Base-by-base conservation (phyloP, 345 rosid genomes). In the Lumnitzera racemosa region DNA sequence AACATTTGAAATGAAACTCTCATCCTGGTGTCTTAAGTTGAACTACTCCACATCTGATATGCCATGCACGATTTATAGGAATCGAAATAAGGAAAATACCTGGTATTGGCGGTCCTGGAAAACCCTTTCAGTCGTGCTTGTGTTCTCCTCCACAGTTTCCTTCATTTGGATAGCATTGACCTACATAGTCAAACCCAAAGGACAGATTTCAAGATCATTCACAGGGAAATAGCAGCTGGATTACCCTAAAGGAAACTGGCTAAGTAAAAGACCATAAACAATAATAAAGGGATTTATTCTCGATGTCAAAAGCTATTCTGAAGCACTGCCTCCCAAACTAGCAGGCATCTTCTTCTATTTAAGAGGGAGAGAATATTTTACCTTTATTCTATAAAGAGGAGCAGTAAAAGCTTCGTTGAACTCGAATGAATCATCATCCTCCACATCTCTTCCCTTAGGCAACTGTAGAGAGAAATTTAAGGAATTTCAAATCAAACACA, bases 151-250 rank as follows among this genome's bases (percentile, higher is more conserved):
- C 47, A 94, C 99, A 0, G 97, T 94, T 80, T 94, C 99, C 83
- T 94, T 94, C 99, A 94, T 86, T 74, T 94, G 99, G 81, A 94
- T 94, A 41, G 97, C 96, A 81, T 94, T 94, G 13, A 94, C 99
- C 99, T 94, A 78, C 79, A 50, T 78, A 55, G 6, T 49, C 47
- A 43, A 59, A 12, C 8, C 56, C 72, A 57, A 41, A 54, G 16
- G 41, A 51, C 68, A 24, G 17, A n/a, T 24, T 12, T 53, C 17
- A 53, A 53, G 55, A 16, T 53, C 55, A 36, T 9, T 36, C 4
- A 36, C 11, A 9, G 43, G 43, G 9, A 36, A 36, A 36, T 36
- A 36, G 7, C 7, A 36, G 43, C 43, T 4, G 43, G 43, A 36
- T 36, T 36, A 7, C 43, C 43, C 43, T 5, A 36, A 36, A 36